These are phyloP conservation scores for Crithidia sp. DNA, from an alignment of 208 protist genomes.

Conservation along the genomic window DNA sequence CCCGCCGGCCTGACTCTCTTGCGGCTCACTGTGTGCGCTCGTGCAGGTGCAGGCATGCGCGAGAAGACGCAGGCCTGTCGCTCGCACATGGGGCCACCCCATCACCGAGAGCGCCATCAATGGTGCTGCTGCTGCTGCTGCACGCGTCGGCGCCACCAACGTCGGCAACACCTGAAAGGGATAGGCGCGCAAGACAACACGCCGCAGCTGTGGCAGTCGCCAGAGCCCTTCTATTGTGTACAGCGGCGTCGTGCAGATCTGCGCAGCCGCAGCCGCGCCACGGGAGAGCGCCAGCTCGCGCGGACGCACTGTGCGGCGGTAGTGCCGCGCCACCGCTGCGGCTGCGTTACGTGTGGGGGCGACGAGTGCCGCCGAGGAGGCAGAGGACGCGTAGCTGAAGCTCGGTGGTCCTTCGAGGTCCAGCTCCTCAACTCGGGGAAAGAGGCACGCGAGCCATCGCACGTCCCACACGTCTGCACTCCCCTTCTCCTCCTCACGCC, in stretches of 20 bases:
- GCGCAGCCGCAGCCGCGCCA: background rate
- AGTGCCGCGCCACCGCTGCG: background rate
- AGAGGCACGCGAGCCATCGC: conserved; percentile 9
- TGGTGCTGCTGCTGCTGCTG: background rate
- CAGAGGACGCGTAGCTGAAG: background rate
- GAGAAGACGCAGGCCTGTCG: background rate
- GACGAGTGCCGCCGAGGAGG: background rate
- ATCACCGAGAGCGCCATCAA: conserved; percentile 11
- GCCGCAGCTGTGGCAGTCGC: conserved; percentile 1
- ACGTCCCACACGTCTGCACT: conserved; percentile 2
- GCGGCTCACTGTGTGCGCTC: too few species aligned
- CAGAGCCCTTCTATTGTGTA: conserved; percentile 7
- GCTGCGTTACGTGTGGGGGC: background rate
- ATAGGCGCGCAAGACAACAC: conserved; percentile 10
- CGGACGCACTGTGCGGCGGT: conserved; percentile 6
- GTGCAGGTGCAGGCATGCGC: too few species aligned
- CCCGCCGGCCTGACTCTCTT: too few species aligned
- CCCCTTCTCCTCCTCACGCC: background rate
- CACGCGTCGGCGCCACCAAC: background rate
- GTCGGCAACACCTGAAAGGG: conserved; percentile 4
- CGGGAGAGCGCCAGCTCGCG: background rate
- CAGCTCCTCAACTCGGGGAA: conserved; percentile 13
- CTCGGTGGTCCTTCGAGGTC: conserved; percentile 14
- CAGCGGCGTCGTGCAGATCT: conserved; percentile 2
- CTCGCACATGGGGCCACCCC: conserved; percentile 14